Percentiles rank a stretch among this genome's conserved stretches.
Evolutionary conservation across 352 stramenopile genomes (phyloP).

Genomic region (Globisporangium sylvaticum): DNA sequence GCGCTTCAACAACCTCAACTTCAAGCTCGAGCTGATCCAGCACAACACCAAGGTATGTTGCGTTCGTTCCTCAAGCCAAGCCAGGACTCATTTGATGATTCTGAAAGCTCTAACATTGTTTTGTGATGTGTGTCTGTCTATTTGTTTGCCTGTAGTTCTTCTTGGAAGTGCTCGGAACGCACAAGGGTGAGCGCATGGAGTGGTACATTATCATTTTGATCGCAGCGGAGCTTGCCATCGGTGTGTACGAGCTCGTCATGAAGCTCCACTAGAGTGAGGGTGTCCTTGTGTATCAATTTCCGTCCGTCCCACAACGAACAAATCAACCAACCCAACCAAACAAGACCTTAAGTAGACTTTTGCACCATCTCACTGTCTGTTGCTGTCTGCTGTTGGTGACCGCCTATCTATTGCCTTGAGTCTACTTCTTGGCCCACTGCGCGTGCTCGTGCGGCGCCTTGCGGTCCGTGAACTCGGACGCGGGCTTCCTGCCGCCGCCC

Average conservation of each 20-base stretch:
- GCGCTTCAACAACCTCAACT: conserved; percentile 96
- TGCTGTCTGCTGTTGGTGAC: not conserved
- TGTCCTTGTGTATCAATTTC: not conserved
- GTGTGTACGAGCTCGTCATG: conserved; percentile 74
- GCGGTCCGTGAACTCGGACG: conserved; percentile 73
- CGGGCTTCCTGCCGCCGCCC: conserved; percentile 55
- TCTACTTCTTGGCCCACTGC: conserved; percentile 52
- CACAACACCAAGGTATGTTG: conserved; percentile 95
- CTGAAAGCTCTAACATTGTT: no score
- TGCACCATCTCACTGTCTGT: not conserved
- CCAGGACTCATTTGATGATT: no score
- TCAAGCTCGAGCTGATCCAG: conserved; percentile 96
- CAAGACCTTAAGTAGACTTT: conserved; percentile 5
- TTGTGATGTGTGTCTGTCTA: conserved; percentile 2
- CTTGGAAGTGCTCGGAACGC: conserved; percentile 94
- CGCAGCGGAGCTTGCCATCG: conserved; percentile 91
- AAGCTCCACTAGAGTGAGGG: conserved; percentile 46
- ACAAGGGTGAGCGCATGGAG: conserved; percentile 94
- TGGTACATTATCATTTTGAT: conserved; percentile 99
- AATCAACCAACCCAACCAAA: not conserved
- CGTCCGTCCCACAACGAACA: not conserved
- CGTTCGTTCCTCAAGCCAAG: no score
- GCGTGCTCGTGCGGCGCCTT: conserved; percentile 85
- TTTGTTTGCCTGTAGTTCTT: conserved; percentile 92
- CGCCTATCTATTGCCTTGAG: not conserved